Evolutionary conservation across 345 rosid species (phyloP).

Genomic region (Eucalyptus sp.): DNA sequence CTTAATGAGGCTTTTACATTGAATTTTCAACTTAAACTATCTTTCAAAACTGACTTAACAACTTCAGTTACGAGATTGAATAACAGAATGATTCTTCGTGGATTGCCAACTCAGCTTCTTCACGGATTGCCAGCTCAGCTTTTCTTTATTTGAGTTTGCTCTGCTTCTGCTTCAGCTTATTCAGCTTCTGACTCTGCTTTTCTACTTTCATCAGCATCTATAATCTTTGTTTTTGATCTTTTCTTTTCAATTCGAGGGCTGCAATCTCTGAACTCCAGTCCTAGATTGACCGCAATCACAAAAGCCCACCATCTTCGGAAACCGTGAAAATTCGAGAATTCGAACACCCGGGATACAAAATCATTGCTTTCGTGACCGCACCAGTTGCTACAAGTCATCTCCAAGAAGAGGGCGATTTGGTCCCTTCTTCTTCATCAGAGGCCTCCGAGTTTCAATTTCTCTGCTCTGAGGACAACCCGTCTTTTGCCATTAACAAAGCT

Average conservation of each 20-base stretch:
- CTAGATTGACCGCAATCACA: background rate
- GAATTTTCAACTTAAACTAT: too few species aligned
- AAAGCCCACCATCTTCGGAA: background rate
- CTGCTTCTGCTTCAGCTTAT: too few species aligned
- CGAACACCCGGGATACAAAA: background rate
- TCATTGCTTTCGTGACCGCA: slow-evolving; percentile 30
- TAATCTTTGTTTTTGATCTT: background rate
- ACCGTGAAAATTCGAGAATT: slow-evolving; percentile 1
- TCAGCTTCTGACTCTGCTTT: too few species aligned
- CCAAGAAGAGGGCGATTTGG: background rate
- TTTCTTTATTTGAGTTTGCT: too few species aligned
- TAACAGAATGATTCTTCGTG: too few species aligned
- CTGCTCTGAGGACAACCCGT: slow-evolving; percentile 8
- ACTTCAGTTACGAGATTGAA: too few species aligned
- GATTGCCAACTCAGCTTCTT: too few species aligned
- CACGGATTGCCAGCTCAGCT: too few species aligned
- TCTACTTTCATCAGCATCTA: too few species aligned
- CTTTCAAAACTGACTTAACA: too few species aligned
- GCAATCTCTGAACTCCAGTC: slow-evolving; percentile 2
- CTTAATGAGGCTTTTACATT: too few species aligned
- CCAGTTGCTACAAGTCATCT: background rate
- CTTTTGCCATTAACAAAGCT: slow-evolving; percentile 23
- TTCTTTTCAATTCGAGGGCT: slow-evolving; percentile 23
- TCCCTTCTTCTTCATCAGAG: slow-evolving; percentile 21
- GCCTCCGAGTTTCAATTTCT: slow-evolving; percentile 22